phyloP scores from a whole-genome alignment of 345 rosid genomes.

The Murraya paniculata region DNA sequence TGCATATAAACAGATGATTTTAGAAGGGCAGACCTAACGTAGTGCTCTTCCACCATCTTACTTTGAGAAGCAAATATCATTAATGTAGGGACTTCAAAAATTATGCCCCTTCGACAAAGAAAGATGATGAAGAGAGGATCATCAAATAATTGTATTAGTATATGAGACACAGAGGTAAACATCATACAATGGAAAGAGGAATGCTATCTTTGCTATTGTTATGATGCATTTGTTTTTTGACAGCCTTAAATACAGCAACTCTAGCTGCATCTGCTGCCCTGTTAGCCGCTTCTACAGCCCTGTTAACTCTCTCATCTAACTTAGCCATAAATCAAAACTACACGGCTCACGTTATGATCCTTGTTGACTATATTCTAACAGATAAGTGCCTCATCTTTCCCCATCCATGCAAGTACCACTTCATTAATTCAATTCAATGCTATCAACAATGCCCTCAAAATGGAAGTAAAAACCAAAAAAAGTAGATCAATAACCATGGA shows the following conservation, averaged over 20 bases:
- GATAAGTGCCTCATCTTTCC: background rate
- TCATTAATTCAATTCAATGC: slow-evolving; percentile 1
- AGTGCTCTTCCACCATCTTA: slow-evolving; percentile 8
- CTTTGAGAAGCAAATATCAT: background rate
- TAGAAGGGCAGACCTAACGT: slow-evolving; percentile 7
- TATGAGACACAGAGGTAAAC: slow-evolving; percentile 8
- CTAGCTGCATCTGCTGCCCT: slow-evolving; percentile 91
- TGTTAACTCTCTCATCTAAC: slow-evolving; percentile 89
- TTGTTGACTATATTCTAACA: background rate
- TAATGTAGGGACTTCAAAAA: no score
- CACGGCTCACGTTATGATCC: background rate
- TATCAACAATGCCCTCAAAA: background rate
- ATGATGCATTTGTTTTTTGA: slow-evolving; percentile 67
- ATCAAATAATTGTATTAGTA: slow-evolving; percentile 1
- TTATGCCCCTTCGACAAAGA: no score
- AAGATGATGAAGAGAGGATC: slow-evolving; percentile 20
- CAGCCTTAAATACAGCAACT: slow-evolving; percentile 83
- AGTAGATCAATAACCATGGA: background rate
- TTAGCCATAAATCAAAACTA: slow-evolving; percentile 36
- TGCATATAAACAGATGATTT: background rate
- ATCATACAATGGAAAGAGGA: slow-evolving; percentile 48
- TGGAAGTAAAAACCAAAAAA: background rate
- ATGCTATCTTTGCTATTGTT: slow-evolving; percentile 40
- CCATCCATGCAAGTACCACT: background rate
- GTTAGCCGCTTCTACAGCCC: slow-evolving; percentile 83